These are phyloP conservation scores for Excoecaria agallocha DNA, from an alignment of 345 rosid species.

Conservation along the genomic window DNA sequence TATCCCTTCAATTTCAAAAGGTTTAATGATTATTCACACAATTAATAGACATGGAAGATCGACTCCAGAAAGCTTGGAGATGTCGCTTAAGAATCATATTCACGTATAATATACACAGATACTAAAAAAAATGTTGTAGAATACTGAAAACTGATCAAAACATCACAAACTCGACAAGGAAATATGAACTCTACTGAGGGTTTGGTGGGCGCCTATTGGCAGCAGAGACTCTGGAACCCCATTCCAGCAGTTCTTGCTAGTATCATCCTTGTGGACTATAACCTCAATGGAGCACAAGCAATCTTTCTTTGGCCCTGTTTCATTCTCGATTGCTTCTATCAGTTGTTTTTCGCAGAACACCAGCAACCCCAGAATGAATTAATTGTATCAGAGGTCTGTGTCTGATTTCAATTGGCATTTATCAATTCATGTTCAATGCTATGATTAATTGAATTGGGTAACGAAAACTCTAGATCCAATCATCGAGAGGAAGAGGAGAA, in stretches of 20 bases:
- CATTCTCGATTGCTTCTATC: constrained; percentile 50
- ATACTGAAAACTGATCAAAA: constrained; percentile 61
- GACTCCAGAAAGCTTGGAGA: too few species aligned
- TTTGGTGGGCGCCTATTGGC: constrained; percentile 80
- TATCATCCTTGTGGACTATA: constrained; percentile 73
- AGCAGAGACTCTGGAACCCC: constrained; percentile 76
- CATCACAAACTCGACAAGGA: background rate
- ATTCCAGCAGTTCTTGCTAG: constrained; percentile 79
- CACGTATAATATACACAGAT: too few species aligned
- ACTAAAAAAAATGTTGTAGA: too few species aligned
- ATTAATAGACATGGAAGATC: too few species aligned
- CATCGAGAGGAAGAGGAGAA: too few species aligned
- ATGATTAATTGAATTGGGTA: too few species aligned
- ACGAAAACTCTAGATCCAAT: too few species aligned
- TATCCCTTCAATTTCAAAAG: too few species aligned
- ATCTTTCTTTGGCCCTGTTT: constrained; percentile 56
- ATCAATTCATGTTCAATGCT: too few species aligned
- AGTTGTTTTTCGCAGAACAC: constrained; percentile 65
- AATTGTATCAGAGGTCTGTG: background rate
- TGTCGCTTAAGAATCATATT: too few species aligned
- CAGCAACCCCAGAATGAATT: constrained; percentile 25
- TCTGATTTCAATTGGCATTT: too few species aligned
- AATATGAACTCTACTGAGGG: constrained; percentile 40
- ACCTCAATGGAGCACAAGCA: constrained; percentile 75
- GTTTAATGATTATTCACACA: too few species aligned